Conservation (phyloP, 2,329 filamentous ascomycete species). For the Fusarium goolgardi region DNA sequence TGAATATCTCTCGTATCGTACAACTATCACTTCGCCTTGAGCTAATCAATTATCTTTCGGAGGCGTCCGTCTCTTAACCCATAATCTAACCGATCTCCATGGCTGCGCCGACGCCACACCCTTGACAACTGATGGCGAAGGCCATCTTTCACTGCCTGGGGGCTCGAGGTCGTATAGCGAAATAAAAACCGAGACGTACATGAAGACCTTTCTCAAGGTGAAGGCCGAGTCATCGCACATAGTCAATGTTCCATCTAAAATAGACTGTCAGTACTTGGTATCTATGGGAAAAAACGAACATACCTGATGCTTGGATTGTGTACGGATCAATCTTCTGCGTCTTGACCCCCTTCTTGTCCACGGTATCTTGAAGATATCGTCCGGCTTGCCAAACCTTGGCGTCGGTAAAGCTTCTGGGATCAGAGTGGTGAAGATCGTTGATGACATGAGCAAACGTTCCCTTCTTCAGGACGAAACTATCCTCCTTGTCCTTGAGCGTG, state of each 20-base stretch:
- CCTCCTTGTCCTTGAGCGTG: slow-evolving; percentile 46
- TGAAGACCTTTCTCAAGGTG: slow-evolving; percentile 50
- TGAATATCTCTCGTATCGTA: not conserved
- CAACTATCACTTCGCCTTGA: not conserved
- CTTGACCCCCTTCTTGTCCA: slow-evolving; percentile 44
- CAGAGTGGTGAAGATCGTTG: slow-evolving; percentile 52
- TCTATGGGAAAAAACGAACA: slow-evolving; percentile 6
- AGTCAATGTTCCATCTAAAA: slow-evolving; percentile 48
- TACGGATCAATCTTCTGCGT: slow-evolving; percentile 40
- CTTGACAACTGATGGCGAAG: slow-evolving; percentile 38
- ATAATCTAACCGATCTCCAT: slow-evolving; percentile 47
- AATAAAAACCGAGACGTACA: slow-evolving; percentile 52
- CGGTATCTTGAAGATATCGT: slow-evolving; percentile 49
- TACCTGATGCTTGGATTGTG: slow-evolving; percentile 51
- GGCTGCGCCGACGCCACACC: slow-evolving; percentile 48
- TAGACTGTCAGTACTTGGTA: slow-evolving; percentile 22
- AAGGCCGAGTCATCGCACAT: slow-evolving; percentile 52
- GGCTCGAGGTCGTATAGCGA: slow-evolving; percentile 54
- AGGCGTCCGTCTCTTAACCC: slow-evolving; percentile 49
- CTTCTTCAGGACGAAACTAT: slow-evolving; percentile 49
- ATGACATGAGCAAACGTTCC: slow-evolving; percentile 52
- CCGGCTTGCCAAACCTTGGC: slow-evolving; percentile 52
- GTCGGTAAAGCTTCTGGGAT: slow-evolving; percentile 50
- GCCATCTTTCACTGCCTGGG: slow-evolving; percentile 46
- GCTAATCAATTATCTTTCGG: slow-evolving; percentile 11